These are phyloP conservation scores for Aureobasidium sp. DNA, from an alignment of 2,329 filamentous ascomycete species.

Conservation along the genomic window DNA sequence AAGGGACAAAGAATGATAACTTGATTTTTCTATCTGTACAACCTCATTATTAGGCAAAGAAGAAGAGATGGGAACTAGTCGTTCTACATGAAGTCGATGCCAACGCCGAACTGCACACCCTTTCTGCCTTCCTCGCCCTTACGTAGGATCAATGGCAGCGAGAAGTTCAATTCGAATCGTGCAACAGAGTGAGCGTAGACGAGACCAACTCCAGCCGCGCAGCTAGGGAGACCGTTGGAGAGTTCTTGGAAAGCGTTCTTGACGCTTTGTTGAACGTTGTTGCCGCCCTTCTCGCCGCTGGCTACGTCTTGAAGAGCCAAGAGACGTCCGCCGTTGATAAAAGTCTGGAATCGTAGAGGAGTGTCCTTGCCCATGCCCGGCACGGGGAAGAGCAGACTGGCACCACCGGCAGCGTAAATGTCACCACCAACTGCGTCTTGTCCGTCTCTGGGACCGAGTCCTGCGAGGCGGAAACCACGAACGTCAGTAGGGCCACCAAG, in stretches of 20 bases:
- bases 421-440: constrained; percentile 84
- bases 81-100: constrained; percentile 81
- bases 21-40: constrained; percentile 13
- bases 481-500: constrained; percentile 93
- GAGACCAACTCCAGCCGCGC: constrained; percentile 79
- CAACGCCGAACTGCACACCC: constrained; percentile 89
- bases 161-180: constrained; percentile 93
- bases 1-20: background rate
- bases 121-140: constrained; percentile 83
- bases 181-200: constrained; percentile 94
- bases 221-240: constrained; percentile 68
- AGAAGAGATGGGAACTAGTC: background rate
- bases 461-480: constrained; percentile 83
- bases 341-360: constrained; percentile 79
- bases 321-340: constrained; percentile 82
- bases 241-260: constrained; percentile 62
- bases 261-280: constrained; percentile 50
- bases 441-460: constrained; percentile 82
- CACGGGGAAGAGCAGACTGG: constrained; percentile 77
- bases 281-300: constrained; percentile 36
- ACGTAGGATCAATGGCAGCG: constrained; percentile 72
- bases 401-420: constrained; percentile 80
- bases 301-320: constrained; percentile 59
- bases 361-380: constrained; percentile 75
- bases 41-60: background rate